phyloP scores from a whole-genome alignment of 805 yeast species.

The Kregervanrija fluxuum region DNA sequence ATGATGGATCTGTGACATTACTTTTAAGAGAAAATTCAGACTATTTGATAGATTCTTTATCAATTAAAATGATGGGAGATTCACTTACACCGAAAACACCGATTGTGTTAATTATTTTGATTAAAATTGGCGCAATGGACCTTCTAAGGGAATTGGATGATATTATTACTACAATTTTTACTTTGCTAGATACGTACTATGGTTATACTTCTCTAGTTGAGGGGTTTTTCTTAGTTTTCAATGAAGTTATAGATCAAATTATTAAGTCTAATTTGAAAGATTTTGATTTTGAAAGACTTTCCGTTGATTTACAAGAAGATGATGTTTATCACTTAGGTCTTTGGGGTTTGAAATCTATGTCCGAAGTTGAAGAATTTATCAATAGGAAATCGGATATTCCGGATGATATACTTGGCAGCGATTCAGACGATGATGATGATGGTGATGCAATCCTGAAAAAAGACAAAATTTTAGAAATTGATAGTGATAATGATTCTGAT shows the following conservation, averaged over 20 bases:
- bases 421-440: constrained; percentile 12
- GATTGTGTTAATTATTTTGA: constrained; percentile 59
- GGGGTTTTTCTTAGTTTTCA: constrained; percentile 67
- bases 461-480: constrained; percentile 22
- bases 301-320: constrained; percentile 14
- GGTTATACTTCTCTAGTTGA: constrained; percentile 68
- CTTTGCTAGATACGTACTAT: constrained; percentile 75
- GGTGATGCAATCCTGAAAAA: constrained; percentile 14
- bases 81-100: constrained; percentile 69
- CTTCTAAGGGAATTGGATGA: constrained; percentile 65
- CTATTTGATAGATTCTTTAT: constrained; percentile 73
- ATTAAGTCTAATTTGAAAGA: constrained; percentile 28
- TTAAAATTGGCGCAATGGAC: constrained; percentile 62
- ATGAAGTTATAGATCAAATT: constrained; percentile 47
- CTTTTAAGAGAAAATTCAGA: constrained; percentile 67
- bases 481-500: constrained; percentile 33
- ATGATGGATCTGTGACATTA: constrained; percentile 46
- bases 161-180: constrained; percentile 60
- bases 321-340: constrained; percentile 33
- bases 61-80: constrained; percentile 60
- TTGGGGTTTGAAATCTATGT: constrained; percentile 49
- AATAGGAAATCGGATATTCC: constrained; percentile 28
- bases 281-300: constrained; percentile 20
- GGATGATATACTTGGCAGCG: constrained; percentile 11
- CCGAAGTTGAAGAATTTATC: constrained; percentile 38